Percentiles rank a stretch among this genome's conserved stretches.
Evolutionary conservation across 2,329 filamentous ascomycete genomes (phyloP).

Genomic region (Hansfordia pulvinata): DNA sequence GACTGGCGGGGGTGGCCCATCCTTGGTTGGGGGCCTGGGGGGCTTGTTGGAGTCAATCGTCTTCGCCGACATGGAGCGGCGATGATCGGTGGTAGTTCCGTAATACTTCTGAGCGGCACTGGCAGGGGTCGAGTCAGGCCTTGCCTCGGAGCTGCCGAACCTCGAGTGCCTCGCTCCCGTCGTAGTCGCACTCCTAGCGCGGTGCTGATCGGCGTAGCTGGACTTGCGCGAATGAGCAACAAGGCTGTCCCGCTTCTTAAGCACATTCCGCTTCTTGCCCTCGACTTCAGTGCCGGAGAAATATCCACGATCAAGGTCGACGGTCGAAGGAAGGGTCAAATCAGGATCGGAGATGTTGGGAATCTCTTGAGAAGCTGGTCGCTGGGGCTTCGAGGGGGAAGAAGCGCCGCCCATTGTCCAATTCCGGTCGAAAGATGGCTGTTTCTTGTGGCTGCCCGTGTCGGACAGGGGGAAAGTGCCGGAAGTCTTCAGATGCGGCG

Average conservation of each 20-base stretch:
- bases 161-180: conserved; percentile 59
- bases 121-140: conserved; percentile 46
- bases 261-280: conserved; percentile 58
- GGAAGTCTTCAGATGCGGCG: conserved; percentile 27
- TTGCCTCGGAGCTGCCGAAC: conserved; percentile 67
- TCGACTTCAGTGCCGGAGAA: conserved; percentile 85
- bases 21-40: conserved; percentile 37
- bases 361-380: conserved; percentile 38
- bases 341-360: conserved; percentile 29
- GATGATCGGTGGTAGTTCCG: conserved; percentile 35
- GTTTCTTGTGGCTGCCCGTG: conserved; percentile 40
- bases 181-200: conserved; percentile 49
- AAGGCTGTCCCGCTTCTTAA: conserved; percentile 63
- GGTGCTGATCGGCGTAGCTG: conserved; percentile 65
- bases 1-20: conserved; percentile 39
- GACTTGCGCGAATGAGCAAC: conserved; percentile 53
- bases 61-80: conserved; percentile 46
- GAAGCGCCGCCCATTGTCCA: conserved; percentile 49
- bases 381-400: conserved; percentile 21
- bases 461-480: conserved; percentile 27
- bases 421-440: conserved; percentile 56
- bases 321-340: conserved; percentile 28
- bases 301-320: conserved; percentile 75
- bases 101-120: conserved; percentile 61
- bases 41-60: conserved; percentile 42